phyloP scores from a whole-genome alignment of 2,329 filamentous ascomycete genomes.

The Colletotrichum caudatum region DNA sequence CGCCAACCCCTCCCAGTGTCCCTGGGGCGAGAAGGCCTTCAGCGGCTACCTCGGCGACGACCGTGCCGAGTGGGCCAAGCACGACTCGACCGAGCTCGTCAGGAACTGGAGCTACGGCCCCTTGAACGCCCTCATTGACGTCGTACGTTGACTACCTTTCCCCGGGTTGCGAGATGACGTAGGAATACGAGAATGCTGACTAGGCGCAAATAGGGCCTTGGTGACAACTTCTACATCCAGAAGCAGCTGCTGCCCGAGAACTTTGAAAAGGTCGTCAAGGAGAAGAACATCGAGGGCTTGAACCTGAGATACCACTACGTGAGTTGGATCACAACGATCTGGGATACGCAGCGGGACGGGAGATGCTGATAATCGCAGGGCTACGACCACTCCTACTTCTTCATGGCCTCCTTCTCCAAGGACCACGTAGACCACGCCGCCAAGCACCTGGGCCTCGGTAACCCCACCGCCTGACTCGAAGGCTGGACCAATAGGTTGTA shows the following conservation, averaged over 20 bases:
- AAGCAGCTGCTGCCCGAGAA: constrained; percentile 95
- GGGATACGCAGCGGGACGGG: neutral
- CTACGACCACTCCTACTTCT: constrained; percentile 98
- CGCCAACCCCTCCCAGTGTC: constrained; percentile 84
- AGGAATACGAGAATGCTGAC: neutral
- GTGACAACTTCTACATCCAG: constrained; percentile 97
- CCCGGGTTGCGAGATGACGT: neutral
- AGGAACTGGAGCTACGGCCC: constrained; percentile 74
- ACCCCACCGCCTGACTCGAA: constrained; percentile 32
- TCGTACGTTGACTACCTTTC: constrained; percentile 65
- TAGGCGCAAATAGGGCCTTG: constrained; percentile 74
- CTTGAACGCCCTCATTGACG: constrained; percentile 86
- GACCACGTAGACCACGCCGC: constrained; percentile 94
- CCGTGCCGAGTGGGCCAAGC: constrained; percentile 82
- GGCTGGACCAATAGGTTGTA: constrained; percentile 31
- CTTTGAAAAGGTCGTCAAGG: constrained; percentile 82
- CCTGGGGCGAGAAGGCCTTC: constrained; percentile 98
- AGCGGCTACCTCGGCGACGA: constrained; percentile 87
- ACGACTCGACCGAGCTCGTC: constrained; percentile 93
- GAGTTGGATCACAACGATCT: constrained; percentile 46
- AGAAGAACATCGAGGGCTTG: constrained; percentile 78
- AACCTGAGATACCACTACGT: constrained; percentile 85
- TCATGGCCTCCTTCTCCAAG: constrained; percentile 89
- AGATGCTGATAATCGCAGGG: constrained; percentile 59
- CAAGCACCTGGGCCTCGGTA: constrained; percentile 73